These are phyloP conservation scores for Dactylellina drechsleri DNA, from an alignment of 2,329 filamentous ascomycete species.

Conservation along the genomic window DNA sequence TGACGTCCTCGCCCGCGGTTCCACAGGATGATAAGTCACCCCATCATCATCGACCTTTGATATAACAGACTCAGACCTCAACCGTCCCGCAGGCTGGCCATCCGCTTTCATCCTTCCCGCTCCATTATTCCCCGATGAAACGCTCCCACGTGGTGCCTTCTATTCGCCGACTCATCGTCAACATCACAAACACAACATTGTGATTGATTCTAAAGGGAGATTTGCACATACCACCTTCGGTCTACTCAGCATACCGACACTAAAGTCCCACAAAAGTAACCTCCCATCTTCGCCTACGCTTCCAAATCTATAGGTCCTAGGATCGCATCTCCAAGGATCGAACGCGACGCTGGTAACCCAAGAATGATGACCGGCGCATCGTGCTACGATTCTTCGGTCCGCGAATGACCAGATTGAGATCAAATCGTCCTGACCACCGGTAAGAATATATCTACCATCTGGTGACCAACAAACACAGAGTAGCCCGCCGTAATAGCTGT, in stretches of 20 bases:
- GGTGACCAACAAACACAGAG: constrained; percentile 97
- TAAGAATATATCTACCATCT: constrained; percentile 93
- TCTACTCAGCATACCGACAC: constrained; percentile 91
- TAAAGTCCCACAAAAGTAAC: constrained; percentile 95
- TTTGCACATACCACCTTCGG: constrained; percentile 78
- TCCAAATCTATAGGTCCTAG: constrained; percentile 92
- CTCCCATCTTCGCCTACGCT: constrained; percentile 94
- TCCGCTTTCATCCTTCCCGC: constrained; percentile 72
- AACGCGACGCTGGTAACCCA: constrained; percentile 96
- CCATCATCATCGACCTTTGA: constrained; percentile 50
- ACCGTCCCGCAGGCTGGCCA: constrained; percentile 67
- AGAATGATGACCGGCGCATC: constrained; percentile 93
- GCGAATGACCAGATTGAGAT: constrained; percentile 94
- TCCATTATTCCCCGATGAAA: constrained; percentile 65
- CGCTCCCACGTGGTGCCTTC: constrained; percentile 63
- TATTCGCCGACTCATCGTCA: constrained; percentile 24
- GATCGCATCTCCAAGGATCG: constrained; percentile 96
- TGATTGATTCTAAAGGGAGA: constrained; percentile 51
- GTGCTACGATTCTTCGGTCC: constrained; percentile 84
- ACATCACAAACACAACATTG: neutral
- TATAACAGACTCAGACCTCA: constrained; percentile 49
- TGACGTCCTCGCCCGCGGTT: constrained; percentile 83
- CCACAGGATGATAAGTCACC: constrained; percentile 77
- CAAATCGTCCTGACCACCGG: constrained; percentile 93
- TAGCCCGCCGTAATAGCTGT: constrained; percentile 91